Evolutionary conservation across 176 grass and related monocot species (phyloP), one percentile per base, ranked within the genome.

Genomic region (Poa pratensis): DNA sequence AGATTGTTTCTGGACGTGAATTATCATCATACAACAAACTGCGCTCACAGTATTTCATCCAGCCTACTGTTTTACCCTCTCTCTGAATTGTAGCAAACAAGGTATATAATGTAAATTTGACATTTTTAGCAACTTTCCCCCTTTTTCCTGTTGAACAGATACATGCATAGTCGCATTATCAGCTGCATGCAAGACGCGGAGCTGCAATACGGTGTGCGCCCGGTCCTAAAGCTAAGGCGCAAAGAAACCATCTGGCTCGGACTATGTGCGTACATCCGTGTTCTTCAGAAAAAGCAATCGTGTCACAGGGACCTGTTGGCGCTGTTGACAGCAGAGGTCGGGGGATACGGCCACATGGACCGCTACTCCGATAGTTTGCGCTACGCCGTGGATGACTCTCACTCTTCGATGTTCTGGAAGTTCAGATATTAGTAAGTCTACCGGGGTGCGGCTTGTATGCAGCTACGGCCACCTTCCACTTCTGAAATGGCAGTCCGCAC

Each of bases 391-490:
- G 83, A 95, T 69, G 91, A 91, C 53, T 93, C 87, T 42, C 95
- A 95, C 71, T 98, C 95, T 1, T 98, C 93, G 4, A 73, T 91
- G 79, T 98, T 98, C 51, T 90, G 89, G 89, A 93, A 89, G 66
- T 86, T 95, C 61, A 95, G 92, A 19, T 98, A 93, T 75, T 98
- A 91, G 10, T 45, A 45, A 45, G 43, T 10, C 43, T 45, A 45
- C 43, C 43, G 43, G 43, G 43, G 9, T 12, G 43, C 43, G 43
- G 1, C 9, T 11, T 11, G 10, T 11, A 45, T 9, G 7, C 40
- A 9, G 7, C 37, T 39, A 39, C 6, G 37, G 5, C 37, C 37
- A 39, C 37, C 37, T 39, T 39, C 5, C 37, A 16, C 48, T 12
- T 22, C 17, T 53, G 15, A 53, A 28, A 76, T 26, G 45, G 16